phyloP scores from a whole-genome alignment of 768 basidiomycete genomes.

The Hirschioporus abietinus region DNA sequence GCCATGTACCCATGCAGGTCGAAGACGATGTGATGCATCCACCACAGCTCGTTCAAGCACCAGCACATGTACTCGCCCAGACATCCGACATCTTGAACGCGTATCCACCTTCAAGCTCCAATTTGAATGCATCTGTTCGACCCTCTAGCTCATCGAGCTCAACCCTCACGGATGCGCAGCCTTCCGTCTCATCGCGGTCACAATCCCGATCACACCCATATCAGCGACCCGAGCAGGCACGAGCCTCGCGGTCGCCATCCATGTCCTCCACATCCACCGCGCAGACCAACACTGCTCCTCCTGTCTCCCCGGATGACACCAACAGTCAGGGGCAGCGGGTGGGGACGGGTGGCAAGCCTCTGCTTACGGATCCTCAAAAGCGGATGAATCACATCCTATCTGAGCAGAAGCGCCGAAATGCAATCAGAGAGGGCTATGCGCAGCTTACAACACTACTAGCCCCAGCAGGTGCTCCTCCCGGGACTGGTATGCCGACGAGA shows the following conservation, averaged over 20 bases:
- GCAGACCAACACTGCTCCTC: conserved; percentile 4
- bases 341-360: conserved; percentile 45
- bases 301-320: neutral
- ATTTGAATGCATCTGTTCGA: conserved; percentile 36
- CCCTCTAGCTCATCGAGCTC: conserved; percentile 22
- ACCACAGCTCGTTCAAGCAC: conserved; percentile 13
- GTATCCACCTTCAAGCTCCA: conserved; percentile 37
- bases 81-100: conserved; percentile 26
- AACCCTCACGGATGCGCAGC: conserved; percentile 22
- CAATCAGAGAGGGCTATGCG: conserved; percentile 85
- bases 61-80: conserved; percentile 8
- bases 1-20: conserved; percentile 7
- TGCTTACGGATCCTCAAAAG: conserved; percentile 81
- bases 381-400: conserved; percentile 92
- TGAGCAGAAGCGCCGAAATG: conserved; percentile 89
- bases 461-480: conserved; percentile 65
- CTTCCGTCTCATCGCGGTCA: conserved; percentile 7
- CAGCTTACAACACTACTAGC: conserved; percentile 79
- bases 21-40: conserved; percentile 12
- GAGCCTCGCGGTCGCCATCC: conserved; percentile 5
- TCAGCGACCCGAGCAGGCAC: neutral
- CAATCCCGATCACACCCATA: neutral
- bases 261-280: conserved; percentile 12
- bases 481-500: conserved; percentile 65
- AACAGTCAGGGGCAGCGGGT: neutral